phyloP scores from a whole-genome alignment of 208 protist genomes.

The Leishmania major region DNA sequence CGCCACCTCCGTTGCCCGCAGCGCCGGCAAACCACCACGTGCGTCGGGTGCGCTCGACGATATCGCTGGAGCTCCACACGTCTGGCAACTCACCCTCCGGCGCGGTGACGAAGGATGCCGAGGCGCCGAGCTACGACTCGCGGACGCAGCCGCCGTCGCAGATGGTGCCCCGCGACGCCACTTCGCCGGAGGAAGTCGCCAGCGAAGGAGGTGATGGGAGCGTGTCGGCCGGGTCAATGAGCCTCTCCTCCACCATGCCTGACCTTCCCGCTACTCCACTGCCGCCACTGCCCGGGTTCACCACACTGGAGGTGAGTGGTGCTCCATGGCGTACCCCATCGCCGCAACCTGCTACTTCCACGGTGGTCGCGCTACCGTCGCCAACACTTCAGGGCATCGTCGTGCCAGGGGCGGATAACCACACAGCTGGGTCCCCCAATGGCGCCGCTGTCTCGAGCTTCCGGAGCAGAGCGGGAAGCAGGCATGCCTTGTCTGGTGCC shows the following conservation, averaged over 20 bases:
- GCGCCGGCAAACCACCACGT: constrained; percentile 23
- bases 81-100: background rate
- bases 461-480: constrained; percentile 3
- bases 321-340: background rate
- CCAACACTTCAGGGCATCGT: background rate
- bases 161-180: background rate
- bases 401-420: background rate
- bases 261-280: constrained; percentile 23
- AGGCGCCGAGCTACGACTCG: background rate
- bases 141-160: background rate
- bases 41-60: constrained; percentile 2
- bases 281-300: background rate
- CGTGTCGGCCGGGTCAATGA: background rate
- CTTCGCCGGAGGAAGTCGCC: background rate
- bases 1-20: constrained; percentile 19
- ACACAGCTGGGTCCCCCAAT: background rate
- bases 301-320: constrained; percentile 1
- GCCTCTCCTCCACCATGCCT: constrained; percentile 29
- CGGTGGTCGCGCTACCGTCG: background rate
- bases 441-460: background rate
- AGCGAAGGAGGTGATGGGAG: background rate
- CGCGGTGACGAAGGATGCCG: background rate
- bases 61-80: constrained; percentile 5
- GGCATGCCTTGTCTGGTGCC: background rate
- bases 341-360: background rate